These are phyloP conservation scores for Ophiostoma piceae DNA, from an alignment of 2,329 filamentous ascomycete species.

Conservation along the genomic window DNA sequence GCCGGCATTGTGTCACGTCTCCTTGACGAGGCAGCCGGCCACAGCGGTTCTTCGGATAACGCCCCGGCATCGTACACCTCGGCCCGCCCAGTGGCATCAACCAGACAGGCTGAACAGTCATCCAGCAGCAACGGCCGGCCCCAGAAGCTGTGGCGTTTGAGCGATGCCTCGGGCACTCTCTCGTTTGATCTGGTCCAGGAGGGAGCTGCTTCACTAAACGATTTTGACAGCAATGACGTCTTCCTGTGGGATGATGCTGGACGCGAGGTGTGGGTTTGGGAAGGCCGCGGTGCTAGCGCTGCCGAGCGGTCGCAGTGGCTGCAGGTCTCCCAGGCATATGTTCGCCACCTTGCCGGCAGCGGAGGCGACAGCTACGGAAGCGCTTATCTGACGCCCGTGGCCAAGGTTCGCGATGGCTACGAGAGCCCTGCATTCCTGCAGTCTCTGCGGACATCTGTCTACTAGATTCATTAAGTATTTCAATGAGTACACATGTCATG, in stretches of 20 bases:
- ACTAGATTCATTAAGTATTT: background rate
- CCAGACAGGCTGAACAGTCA: background rate
- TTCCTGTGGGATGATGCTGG: conserved; percentile 58
- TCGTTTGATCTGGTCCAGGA: conserved; percentile 48
- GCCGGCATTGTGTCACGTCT: conserved; percentile 50
- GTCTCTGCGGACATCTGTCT: conserved; percentile 21
- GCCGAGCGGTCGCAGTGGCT: conserved; percentile 58
- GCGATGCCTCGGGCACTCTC: conserved; percentile 54
- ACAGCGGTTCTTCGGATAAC: conserved; percentile 34
- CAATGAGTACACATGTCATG: background rate
- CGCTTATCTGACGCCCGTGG: conserved; percentile 43
- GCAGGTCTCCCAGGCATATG: conserved; percentile 52
- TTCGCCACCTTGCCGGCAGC: conserved; percentile 38
- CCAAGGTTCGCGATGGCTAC: conserved; percentile 52
- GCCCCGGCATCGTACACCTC: conserved; percentile 6
- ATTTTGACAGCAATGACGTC: conserved; percentile 56
- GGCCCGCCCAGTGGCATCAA: conserved; percentile 18
- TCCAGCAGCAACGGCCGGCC: conserved; percentile 16
- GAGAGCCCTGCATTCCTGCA: conserved; percentile 51
- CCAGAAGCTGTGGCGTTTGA: conserved; percentile 53
- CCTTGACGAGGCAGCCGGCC: conserved; percentile 39
- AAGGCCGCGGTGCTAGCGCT: conserved; percentile 53
- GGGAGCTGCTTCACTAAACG: conserved; percentile 37
- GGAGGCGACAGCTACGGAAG: conserved; percentile 26
- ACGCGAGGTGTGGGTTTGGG: conserved; percentile 60